Base-by-base conservation (phyloP, 2,329 filamentous ascomycete genomes). In the Trichoderma simmonsii region DNA sequence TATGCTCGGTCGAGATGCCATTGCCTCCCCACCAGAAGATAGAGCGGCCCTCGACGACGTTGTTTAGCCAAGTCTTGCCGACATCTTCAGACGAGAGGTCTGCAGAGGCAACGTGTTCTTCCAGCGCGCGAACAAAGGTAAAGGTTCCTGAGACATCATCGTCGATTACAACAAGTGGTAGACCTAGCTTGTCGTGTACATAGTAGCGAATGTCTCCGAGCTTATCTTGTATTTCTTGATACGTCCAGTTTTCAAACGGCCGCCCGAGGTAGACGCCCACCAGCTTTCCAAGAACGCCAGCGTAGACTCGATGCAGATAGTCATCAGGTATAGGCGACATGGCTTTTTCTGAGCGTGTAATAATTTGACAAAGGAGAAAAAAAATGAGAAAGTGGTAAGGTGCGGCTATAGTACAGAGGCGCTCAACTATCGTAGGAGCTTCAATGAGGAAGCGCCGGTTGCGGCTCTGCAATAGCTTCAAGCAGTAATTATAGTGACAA, bases 21-120 rank as follows among this genome's bases (percentile, higher is more conserved):
- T 75, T 76, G 15, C 81, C 81, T 4, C 81, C 81, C 81, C 81
- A 83, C 81, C 81, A 82, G 48, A 83, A 79, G 61, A 82, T 75
- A 6, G 79, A 77, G 3, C 75, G 76, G 6, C 73, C 60, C 54
- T 73, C 71, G 9, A 73, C 57, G 24, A 73, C 57, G 18, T 73
- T 39, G 26, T 73, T 73, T 4, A 73, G 56, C 72, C 72, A 73
- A 6, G 72, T 73, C 76, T 48, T 48, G n/a, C 43, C 43, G 43
- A 48, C 43, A 48, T 48, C 43, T 8, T 48, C 18, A 21, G 43
- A 48, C 43, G 43, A 48, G 18, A 48, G 43, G 18, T 48, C 43
- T 48, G 43, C 43, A 48, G 43, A 48, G 18, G 43, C 18, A 4
- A 6, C 43, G 18, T 48, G 43, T 4, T 48, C 43, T 48, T 48